Evolutionary conservation across 2,329 filamentous ascomycete species (phyloP).

Genomic region (Coniochaeta sp.): DNA sequence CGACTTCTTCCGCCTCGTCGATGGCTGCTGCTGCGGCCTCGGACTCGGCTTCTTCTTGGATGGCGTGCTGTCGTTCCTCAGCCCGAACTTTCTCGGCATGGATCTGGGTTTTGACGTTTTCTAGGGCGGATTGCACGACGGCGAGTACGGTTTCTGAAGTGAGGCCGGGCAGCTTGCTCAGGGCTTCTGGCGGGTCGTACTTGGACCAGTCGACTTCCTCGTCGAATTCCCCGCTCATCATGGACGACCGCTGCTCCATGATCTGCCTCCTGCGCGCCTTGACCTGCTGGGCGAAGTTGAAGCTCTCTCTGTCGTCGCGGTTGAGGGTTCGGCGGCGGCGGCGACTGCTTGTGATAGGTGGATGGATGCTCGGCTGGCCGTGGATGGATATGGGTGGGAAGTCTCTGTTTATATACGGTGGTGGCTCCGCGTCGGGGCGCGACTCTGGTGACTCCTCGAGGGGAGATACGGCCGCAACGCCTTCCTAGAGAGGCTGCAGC

Average conservation of each 20-base stretch:
- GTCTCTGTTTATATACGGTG: neutral
- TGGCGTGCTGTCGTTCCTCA: constrained; percentile 20
- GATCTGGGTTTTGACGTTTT: constrained; percentile 33
- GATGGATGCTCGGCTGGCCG: neutral
- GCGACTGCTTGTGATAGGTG: neutral
- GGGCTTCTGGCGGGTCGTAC: constrained; percentile 37
- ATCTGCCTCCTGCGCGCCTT: neutral
- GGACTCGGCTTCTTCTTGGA: constrained; percentile 8
- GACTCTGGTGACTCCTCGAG: neutral
- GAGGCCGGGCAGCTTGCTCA: constrained; percentile 29
- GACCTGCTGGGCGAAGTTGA: neutral
- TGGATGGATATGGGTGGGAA: neutral
- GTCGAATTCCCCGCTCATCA: constrained; percentile 11
- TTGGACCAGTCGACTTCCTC: constrained; percentile 34
- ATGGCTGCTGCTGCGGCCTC: constrained; percentile 9
- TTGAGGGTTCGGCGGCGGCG: neutral
- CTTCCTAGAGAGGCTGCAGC: neutral
- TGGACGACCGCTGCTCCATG: constrained; percentile 2
- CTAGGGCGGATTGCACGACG: constrained; percentile 36
- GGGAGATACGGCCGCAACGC: neutral
- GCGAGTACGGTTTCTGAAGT: constrained; percentile 32
- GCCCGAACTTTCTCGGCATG: constrained; percentile 21
- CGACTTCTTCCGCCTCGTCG: constrained; percentile 13
- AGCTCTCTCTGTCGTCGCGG: neutral
- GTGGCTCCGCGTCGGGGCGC: neutral